Conservation (phyloP, 2,329 filamentous ascomycete species). For the Nemania serpens region DNA sequence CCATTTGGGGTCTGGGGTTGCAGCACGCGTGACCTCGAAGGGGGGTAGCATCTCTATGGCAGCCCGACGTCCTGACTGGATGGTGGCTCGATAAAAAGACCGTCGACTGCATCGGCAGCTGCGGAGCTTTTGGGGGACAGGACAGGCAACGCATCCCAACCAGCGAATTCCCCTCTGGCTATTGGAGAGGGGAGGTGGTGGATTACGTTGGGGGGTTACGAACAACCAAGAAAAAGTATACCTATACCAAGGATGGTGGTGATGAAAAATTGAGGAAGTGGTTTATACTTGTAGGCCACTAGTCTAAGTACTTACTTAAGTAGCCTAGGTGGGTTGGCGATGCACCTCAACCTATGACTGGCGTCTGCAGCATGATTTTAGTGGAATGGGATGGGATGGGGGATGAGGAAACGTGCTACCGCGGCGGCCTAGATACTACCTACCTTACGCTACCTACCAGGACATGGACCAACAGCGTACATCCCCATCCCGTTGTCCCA, state of each 20-base stretch:
- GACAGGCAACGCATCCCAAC: constrained; percentile 4
- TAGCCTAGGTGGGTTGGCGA: neutral
- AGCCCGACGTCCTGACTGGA: constrained; percentile 25
- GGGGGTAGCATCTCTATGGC: constrained; percentile 18
- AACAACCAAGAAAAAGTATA: too few relatives aligned
- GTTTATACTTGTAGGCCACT: too few relatives aligned
- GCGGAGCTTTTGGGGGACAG: constrained; percentile 3
- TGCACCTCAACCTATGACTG: neutral
- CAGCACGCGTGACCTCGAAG: constrained; percentile 27
- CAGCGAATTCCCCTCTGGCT: neutral
- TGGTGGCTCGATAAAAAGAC: constrained; percentile 16
- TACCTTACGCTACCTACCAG: neutral
- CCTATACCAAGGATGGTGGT: too few relatives aligned
- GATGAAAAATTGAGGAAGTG: too few relatives aligned
- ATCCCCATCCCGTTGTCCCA: neutral
- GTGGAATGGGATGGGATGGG: neutral
- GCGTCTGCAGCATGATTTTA: constrained; percentile 5
- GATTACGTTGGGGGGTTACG: neutral
- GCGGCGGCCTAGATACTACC: neutral
- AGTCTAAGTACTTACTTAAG: too few relatives aligned
- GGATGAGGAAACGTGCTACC: constrained; percentile 12
- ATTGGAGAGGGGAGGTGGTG: neutral
- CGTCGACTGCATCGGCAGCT: constrained; percentile 19
- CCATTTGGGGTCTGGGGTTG: constrained; percentile 24
- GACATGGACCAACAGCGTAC: too few relatives aligned